A percentile compares a stretch with the other conserved stretches of the same genome.
Evolutionary conservation across 1,284 basidiomycete genomes (phyloP).

Genomic region (Rugosomyces carneus): DNA sequence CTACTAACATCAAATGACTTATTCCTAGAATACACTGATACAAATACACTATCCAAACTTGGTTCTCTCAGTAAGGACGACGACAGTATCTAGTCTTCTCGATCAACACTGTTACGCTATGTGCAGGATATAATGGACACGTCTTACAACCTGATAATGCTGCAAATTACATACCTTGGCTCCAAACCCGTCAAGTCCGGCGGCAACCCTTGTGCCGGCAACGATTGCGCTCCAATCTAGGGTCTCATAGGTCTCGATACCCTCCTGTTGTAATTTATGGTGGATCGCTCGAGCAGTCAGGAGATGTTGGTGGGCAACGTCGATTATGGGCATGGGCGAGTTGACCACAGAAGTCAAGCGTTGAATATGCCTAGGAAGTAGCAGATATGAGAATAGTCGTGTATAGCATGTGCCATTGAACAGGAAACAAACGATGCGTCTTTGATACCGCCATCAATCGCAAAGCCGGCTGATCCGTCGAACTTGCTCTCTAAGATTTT

Average conservation of each 20-base stretch:
- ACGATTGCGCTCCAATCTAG: conserved; percentile 73
- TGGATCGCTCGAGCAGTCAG: conserved; percentile 73
- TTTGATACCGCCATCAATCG: conserved; percentile 86
- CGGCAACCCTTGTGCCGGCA: conserved; percentile 61
- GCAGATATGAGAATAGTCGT: conserved; percentile 2
- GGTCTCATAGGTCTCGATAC: conserved; percentile 40
- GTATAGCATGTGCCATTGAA: not conserved
- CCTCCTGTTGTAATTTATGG: conserved; percentile 37
- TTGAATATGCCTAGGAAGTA: conserved; percentile 48
- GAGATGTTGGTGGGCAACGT: conserved; percentile 73
- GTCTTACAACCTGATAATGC: not conserved
- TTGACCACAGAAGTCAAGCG: conserved; percentile 57
- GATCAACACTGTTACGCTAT: conserved; percentile 22
- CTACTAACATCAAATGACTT: too few species aligned
- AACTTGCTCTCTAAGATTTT: conserved; percentile 72
- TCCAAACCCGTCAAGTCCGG: conserved; percentile 62
- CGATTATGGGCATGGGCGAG: conserved; percentile 77
- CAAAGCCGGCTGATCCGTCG: conserved; percentile 75
- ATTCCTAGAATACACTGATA: too few species aligned
- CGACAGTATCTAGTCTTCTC: conserved; percentile 12
- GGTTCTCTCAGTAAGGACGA: too few species aligned
- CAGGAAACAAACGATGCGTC: conserved; percentile 46
- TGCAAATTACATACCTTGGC: conserved; percentile 28
- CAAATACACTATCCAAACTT: too few species aligned
- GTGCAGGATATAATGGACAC: not conserved